These are phyloP conservation scores for Phaeolepiota aurea DNA, from an alignment of 768 basidiomycete species.

Conservation along the genomic window DNA sequence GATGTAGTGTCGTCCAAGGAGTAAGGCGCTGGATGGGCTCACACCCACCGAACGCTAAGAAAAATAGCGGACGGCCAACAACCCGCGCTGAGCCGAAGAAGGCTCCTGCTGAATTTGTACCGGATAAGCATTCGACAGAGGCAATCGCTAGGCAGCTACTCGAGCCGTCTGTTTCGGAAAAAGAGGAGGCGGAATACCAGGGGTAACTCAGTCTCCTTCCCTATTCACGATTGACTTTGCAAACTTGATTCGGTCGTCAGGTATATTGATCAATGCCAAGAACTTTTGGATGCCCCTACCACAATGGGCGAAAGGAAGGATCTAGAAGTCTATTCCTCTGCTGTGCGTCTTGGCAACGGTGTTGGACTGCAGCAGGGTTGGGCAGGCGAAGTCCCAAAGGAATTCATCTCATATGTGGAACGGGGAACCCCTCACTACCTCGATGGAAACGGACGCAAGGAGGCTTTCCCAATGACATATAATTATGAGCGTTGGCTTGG, in stretches of 20 bases:
- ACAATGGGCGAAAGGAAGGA: slow-evolving; percentile 49
- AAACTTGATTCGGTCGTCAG: no score
- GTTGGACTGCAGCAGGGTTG: slow-evolving; percentile 21
- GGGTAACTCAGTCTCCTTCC: slow-evolving; percentile 31
- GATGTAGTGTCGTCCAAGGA: slow-evolving; percentile 62
- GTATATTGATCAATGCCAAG: slow-evolving; percentile 70
- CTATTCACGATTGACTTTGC: no score
- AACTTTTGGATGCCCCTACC: slow-evolving; percentile 50
- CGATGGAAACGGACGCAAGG: slow-evolving; percentile 58
- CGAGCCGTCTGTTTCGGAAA: slow-evolving; percentile 52
- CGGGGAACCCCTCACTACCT: slow-evolving; percentile 46
- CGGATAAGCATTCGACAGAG: slow-evolving; percentile 46
- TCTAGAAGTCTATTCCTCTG: slow-evolving; percentile 43
- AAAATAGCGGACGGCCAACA: slow-evolving; percentile 24
- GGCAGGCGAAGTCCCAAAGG: slow-evolving; percentile 30
- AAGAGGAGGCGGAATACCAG: slow-evolving; percentile 67
- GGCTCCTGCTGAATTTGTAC: slow-evolving; percentile 17
- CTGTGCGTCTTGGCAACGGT: slow-evolving; percentile 42
- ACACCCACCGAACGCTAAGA: slow-evolving; percentile 34
- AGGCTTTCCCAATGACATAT: slow-evolving; percentile 50
- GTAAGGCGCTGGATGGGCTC: slow-evolving; percentile 73
- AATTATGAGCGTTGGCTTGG: slow-evolving; percentile 37
- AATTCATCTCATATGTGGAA: slow-evolving; percentile 38
- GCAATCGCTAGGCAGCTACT: slow-evolving; percentile 49
- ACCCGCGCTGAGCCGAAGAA: slow-evolving; percentile 27